Conservation (phyloP, 768 basidiomycete genomes). For the Tremella fuciformis region DNA sequence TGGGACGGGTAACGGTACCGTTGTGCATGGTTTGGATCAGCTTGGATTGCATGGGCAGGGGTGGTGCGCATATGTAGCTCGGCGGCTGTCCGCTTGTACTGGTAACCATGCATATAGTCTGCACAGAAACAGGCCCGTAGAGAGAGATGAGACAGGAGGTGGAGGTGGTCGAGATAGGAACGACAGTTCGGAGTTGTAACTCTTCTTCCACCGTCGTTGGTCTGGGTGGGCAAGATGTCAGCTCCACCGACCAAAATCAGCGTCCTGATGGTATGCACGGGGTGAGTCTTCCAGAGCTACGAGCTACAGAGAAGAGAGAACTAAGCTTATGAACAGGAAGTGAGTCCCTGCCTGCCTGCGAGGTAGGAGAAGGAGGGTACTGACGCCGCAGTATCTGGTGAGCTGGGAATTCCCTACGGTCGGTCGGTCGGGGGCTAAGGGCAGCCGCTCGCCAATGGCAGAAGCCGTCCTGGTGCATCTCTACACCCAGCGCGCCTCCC, state of each 20-base stretch:
- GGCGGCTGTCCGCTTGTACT: too few relatives aligned
- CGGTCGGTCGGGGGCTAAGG: neutral
- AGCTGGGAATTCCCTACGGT: neutral
- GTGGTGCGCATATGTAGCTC: too few relatives aligned
- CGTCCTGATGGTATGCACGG: conserved; percentile 51
- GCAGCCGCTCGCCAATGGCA: conserved; percentile 81
- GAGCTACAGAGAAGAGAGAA: neutral
- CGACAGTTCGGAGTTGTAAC: too few relatives aligned
- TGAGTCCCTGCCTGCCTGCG: conserved; percentile 16
- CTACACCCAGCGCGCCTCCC: conserved; percentile 20
- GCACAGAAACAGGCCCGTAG: too few relatives aligned
- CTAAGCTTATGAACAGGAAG: conserved; percentile 28
- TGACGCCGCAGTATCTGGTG: conserved; percentile 16
- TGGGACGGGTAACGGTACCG: too few relatives aligned
- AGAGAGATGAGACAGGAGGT: too few relatives aligned
- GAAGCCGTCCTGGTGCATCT: conserved; percentile 74
- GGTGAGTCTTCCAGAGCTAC: conserved; percentile 28
- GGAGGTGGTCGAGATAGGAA: too few relatives aligned
- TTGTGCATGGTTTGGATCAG: too few relatives aligned
- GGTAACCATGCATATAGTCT: too few relatives aligned
- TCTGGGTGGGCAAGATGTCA: neutral
- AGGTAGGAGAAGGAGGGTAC: neutral
- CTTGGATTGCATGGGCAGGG: too few relatives aligned
- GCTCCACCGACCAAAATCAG: conserved; percentile 22
- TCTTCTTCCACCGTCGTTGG: too few relatives aligned